Evolutionary conservation across 768 basidiomycete species (phyloP).

Genomic region (Candolleomyces eurysporus): DNA sequence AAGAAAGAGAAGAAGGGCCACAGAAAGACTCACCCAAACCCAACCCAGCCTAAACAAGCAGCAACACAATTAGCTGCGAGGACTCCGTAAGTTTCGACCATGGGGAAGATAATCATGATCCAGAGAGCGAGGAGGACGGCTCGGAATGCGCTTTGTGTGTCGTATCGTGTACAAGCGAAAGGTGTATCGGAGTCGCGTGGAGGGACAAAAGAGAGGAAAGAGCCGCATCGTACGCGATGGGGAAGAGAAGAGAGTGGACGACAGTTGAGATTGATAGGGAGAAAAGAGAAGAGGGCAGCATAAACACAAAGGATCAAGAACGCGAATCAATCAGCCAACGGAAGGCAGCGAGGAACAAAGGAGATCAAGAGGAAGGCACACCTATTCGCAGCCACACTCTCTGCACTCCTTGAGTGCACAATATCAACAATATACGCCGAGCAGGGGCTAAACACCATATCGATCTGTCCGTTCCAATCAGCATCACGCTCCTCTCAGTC

Average conservation of each 20-base stretch:
- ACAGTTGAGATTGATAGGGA: too few relatives aligned
- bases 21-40: constrained; percentile 47
- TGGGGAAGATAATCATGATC: constrained; percentile 49
- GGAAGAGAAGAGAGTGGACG: too few relatives aligned
- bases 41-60: constrained; percentile 46
- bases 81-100: constrained; percentile 53
- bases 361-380: constrained; percentile 23
- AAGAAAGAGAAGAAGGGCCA: background rate
- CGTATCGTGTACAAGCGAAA: background rate
- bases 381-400: constrained; percentile 58
- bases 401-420: constrained; percentile 58
- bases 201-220: background rate
- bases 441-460: constrained; percentile 53
- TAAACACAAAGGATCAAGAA: background rate
- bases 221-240: background rate
- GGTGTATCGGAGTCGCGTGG: too few relatives aligned
- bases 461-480: constrained; percentile 38
- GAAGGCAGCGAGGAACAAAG: background rate
- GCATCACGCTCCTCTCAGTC: background rate
- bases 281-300: background rate
- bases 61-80: constrained; percentile 44
- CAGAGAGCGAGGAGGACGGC: constrained; percentile 40
- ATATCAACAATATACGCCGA: constrained; percentile 61
- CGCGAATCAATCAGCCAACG: background rate
- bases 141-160: constrained; percentile 42